These are phyloP conservation scores for Zygosaccharomyces rouxii DNA, from an alignment of 805 yeast species.

Conservation along the genomic window DNA sequence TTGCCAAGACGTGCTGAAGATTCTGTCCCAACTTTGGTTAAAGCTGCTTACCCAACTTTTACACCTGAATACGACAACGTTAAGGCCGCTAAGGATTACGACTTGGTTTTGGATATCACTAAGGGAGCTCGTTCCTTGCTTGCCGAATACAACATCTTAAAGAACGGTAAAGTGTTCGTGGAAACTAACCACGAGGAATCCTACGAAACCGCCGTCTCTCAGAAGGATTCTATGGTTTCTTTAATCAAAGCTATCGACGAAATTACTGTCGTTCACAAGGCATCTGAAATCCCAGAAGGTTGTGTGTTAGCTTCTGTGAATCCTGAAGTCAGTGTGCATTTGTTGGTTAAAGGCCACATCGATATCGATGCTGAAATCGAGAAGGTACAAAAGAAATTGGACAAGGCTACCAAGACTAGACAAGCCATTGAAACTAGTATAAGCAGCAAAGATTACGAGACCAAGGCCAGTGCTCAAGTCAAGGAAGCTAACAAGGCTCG, in stretches of 20 bases:
- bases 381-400: slow-evolving; percentile 76
- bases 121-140: slow-evolving; percentile 88
- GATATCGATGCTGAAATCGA: slow-evolving; percentile 87
- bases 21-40: slow-evolving; percentile 62
- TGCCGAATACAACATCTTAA: slow-evolving; percentile 83
- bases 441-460: slow-evolving; percentile 68
- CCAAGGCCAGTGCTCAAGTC: slow-evolving; percentile 79
- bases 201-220: slow-evolving; percentile 54
- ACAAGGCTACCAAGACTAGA: slow-evolving; percentile 55
- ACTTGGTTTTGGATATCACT: slow-evolving; percentile 77
- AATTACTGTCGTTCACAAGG: slow-evolving; percentile 56
- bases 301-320: slow-evolving; percentile 81
- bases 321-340: slow-evolving; percentile 78
- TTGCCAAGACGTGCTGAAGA: slow-evolving; percentile 82
- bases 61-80: slow-evolving; percentile 56
- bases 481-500: slow-evolving; percentile 68
- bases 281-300: slow-evolving; percentile 72
- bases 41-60: slow-evolving; percentile 74
- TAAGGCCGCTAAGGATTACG: slow-evolving; percentile 70
- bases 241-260: slow-evolving; percentile 86
- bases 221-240: slow-evolving; percentile 82
- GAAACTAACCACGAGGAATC: slow-evolving; percentile 52
- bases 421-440: slow-evolving; percentile 67
- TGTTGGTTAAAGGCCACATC: slow-evolving; percentile 89
- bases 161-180: slow-evolving; percentile 81